Percentiles rank a stretch among this genome's conserved stretches.
Conservation (phyloP, 305 asterid genomes). For the Solanum hybrid region DNA sequence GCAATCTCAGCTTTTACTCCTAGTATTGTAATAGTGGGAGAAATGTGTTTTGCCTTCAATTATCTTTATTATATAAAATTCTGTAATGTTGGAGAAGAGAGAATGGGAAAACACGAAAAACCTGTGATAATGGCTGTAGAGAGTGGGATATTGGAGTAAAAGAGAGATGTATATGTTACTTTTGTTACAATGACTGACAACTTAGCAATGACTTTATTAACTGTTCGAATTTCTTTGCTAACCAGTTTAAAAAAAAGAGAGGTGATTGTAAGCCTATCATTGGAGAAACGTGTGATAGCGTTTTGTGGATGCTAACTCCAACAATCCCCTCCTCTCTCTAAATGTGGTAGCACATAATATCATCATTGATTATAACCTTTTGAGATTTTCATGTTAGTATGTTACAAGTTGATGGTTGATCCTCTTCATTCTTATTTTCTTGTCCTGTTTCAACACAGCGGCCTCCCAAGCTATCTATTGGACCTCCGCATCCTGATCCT, state of each 20-base stretch:
- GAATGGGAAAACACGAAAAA: background rate
- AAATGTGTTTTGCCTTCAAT: background rate
- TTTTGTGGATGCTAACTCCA: background rate
- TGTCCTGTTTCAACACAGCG: constrained; percentile 38
- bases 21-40: background rate
- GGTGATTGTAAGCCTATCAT: background rate
- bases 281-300: background rate
- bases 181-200: background rate
- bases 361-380: background rate
- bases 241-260: background rate
- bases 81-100: constrained; percentile 5
- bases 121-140: background rate
- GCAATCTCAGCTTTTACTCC: background rate
- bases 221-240: background rate
- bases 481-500: constrained; percentile 93
- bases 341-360: background rate
- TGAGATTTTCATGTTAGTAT: background rate
- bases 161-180: background rate
- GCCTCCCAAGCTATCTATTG: constrained; percentile 84
- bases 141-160: background rate
- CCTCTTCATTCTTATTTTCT: constrained; percentile 14
- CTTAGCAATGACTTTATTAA: background rate
- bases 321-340: background rate
- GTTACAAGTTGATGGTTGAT: constrained; percentile 2
- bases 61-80: background rate